A percentile compares a stretch with the other conserved stretches of the same genome.
Evolutionary conservation across 2,329 filamentous ascomycete species (phyloP).

Genomic region (Westerdykella aurantiaca): DNA sequence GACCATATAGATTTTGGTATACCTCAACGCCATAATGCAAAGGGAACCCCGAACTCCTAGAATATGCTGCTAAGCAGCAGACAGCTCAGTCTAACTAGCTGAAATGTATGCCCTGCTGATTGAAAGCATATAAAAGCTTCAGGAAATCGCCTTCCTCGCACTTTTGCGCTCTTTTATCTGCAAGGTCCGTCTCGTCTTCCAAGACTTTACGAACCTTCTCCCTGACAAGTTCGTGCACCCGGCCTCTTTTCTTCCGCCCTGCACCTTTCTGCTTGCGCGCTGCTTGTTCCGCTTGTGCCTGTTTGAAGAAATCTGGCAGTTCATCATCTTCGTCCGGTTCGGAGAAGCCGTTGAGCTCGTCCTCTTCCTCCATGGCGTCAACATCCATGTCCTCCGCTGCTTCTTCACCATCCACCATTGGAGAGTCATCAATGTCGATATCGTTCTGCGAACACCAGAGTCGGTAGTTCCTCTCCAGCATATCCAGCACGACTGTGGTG

Average conservation of each 20-base stretch:
- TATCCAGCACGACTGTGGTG: constrained; percentile 70
- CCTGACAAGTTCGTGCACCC: constrained; percentile 73
- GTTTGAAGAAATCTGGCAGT: constrained; percentile 78
- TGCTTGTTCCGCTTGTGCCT: constrained; percentile 47
- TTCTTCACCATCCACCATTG: constrained; percentile 26
- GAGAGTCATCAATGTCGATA: constrained; percentile 64
- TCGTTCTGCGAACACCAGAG: constrained; percentile 87
- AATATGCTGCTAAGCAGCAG: neutral
- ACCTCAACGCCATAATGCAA: neutral
- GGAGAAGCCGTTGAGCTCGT: constrained; percentile 46
- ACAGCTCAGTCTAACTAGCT: constrained; percentile 41
- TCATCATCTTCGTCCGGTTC: constrained; percentile 61
- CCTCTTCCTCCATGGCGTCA: constrained; percentile 41
- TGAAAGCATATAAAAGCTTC: constrained; percentile 74
- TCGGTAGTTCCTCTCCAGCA: constrained; percentile 83
- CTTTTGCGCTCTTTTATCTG: constrained; percentile 74
- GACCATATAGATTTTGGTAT: neutral
- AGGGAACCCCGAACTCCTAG: neutral
- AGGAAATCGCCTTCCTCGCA: constrained; percentile 93
- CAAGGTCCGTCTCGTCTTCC: constrained; percentile 71
- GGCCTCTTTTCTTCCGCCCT: constrained; percentile 67
- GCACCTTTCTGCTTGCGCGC: constrained; percentile 51
- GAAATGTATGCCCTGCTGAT: constrained; percentile 90
- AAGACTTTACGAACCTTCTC: constrained; percentile 83
- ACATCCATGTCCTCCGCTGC: constrained; percentile 48